phyloP scores from a whole-genome alignment of 1,284 basidiomycete genomes.

The Meira miltonrushii region DNA sequence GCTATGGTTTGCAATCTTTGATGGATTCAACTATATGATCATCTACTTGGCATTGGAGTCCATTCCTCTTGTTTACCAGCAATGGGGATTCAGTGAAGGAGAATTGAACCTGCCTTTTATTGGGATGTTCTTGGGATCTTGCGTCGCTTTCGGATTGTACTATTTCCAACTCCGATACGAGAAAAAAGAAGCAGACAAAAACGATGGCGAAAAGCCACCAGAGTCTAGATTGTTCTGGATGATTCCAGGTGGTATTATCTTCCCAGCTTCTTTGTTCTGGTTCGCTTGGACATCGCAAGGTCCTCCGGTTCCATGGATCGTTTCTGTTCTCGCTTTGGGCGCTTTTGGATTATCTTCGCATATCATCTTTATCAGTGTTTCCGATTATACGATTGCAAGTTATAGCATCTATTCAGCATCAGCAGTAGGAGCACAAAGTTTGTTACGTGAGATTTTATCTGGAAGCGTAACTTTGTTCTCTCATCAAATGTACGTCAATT shows the following conservation, averaged over 20 bases:
- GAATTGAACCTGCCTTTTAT: slow-evolving; percentile 36
- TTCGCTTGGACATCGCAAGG: slow-evolving; percentile 39
- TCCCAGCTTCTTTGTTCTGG: slow-evolving; percentile 24
- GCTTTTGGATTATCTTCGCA: slow-evolving; percentile 36
- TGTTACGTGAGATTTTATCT: slow-evolving; percentile 30
- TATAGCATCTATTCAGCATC: slow-evolving; percentile 38
- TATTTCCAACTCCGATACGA: slow-evolving; percentile 21
- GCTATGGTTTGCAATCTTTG: slow-evolving; percentile 40
- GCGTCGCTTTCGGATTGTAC: slow-evolving; percentile 25
- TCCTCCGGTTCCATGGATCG: slow-evolving; percentile 35
- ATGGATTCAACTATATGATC: slow-evolving; percentile 40
- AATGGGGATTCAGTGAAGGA: slow-evolving; percentile 27
- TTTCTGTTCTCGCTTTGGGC: slow-evolving; percentile 26
- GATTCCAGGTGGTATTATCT: slow-evolving; percentile 13
- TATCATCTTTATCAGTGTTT: slow-evolving; percentile 39
- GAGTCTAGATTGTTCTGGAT: slow-evolving; percentile 14
- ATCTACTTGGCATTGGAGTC: slow-evolving; percentile 54
- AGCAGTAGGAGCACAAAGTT: slow-evolving; percentile 36
- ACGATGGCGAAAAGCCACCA: slow-evolving; percentile 12
- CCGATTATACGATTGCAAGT: slow-evolving; percentile 33
- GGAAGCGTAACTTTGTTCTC: slow-evolving; percentile 31
- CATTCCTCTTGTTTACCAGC: slow-evolving; percentile 51
- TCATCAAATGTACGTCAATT: slow-evolving; percentile 27
- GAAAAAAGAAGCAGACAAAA: neutral
- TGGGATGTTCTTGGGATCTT: slow-evolving; percentile 25